Conservation (phyloP, 306 rosid species). For the Trifolium pratense region DNA sequence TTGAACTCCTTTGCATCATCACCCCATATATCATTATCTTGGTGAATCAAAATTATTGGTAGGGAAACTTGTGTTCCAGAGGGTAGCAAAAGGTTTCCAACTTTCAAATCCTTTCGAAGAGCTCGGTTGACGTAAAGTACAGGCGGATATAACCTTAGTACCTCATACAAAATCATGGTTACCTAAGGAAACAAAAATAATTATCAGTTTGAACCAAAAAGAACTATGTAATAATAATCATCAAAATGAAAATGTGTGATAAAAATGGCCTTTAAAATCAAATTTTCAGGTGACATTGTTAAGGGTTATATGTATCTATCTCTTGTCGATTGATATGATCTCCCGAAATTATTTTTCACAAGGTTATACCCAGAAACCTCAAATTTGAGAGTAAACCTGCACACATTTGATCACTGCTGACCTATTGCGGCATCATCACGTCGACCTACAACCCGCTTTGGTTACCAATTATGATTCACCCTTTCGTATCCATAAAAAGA, state of each 20-base stretch:
- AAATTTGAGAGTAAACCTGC: too few species aligned
- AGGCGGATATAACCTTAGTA: conserved; percentile 22
- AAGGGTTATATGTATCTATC: too few species aligned
- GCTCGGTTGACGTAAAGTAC: not conserved
- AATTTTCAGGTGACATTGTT: too few species aligned
- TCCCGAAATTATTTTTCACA: not conserved
- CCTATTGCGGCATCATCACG: too few species aligned
- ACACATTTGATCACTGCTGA: too few species aligned
- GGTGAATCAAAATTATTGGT: conserved; percentile 29
- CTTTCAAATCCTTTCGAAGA: not conserved
- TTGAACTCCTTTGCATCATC: conserved; percentile 45
- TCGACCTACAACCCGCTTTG: too few species aligned
- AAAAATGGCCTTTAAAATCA: too few species aligned
- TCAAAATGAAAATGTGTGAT: not conserved
- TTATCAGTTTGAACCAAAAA: not conserved
- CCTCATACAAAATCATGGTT: conserved; percentile 25
- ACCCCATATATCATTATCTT: conserved; percentile 39
- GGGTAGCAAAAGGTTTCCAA: conserved; percentile 19
- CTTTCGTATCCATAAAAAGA: too few species aligned
- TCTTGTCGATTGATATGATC: too few species aligned
- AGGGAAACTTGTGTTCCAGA: not conserved
- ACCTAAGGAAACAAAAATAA: not conserved
- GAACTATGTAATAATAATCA: not conserved
- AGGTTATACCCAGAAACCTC: not conserved
- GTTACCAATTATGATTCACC: too few species aligned